Conservation (phyloP, 2,329 filamentous ascomycete species). For the Alternaria gansuensis region DNA sequence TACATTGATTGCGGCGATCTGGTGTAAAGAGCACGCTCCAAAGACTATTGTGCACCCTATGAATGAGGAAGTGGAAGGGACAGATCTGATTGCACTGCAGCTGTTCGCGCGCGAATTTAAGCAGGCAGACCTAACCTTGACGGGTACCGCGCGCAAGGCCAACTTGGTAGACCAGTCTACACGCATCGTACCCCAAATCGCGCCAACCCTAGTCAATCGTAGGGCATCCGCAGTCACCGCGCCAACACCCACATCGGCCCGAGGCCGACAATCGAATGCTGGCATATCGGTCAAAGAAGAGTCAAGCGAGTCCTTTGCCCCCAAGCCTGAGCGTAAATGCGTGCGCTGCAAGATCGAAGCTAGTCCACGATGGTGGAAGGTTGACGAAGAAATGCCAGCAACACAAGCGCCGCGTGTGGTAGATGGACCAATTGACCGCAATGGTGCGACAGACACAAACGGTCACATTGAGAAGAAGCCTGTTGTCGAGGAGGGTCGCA, state of each 20-base stretch:
- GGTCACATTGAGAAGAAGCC: conserved; percentile 29
- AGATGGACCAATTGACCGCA: conserved; percentile 35
- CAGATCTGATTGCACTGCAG: conserved; percentile 81
- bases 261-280: conserved; percentile 48
- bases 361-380: conserved; percentile 68
- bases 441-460: conserved; percentile 33
- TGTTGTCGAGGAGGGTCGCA: conserved; percentile 28
- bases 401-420: conserved; percentile 24
- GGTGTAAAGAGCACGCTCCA: conserved; percentile 85
- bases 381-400: conserved; percentile 31
- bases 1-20: conserved; percentile 82
- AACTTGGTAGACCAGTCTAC: conserved; percentile 76
- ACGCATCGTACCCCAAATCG: conserved; percentile 52
- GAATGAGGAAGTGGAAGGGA: conserved; percentile 75
- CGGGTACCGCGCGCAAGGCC: conserved; percentile 91
- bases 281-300: conserved; percentile 51
- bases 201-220: conserved; percentile 45
- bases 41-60: conserved; percentile 80
- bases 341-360: conserved; percentile 67
- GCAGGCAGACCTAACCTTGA: conserved; percentile 88
- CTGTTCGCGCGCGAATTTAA: conserved; percentile 90
- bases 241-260: conserved; percentile 47
- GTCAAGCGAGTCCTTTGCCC: conserved; percentile 41
- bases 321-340: conserved; percentile 52
- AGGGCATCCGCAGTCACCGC: conserved; percentile 53